These are phyloP conservation scores for Santalum album DNA, from an alignment of 164 flowering plant species.

Conservation along the genomic window DNA sequence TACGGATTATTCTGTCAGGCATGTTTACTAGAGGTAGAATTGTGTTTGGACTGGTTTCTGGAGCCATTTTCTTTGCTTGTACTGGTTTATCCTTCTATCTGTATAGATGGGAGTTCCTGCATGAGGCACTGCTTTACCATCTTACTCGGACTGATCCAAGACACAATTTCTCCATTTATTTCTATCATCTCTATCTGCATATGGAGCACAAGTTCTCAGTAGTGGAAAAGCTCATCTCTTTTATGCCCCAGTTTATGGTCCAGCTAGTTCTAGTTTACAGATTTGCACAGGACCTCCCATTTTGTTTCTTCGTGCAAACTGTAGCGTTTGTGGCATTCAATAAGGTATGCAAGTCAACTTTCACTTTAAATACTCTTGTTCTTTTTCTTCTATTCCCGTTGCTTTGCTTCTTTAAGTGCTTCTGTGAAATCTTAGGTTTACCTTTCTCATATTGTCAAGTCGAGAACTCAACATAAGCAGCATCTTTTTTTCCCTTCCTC, in stretches of 20 bases:
- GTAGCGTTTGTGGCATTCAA: slow-evolving; percentile 95
- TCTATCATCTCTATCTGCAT: slow-evolving; percentile 87
- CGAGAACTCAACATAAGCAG: neutral
- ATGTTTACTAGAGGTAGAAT: slow-evolving; percentile 46
- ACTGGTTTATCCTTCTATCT: slow-evolving; percentile 63
- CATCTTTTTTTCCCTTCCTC: no score
- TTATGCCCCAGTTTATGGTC: slow-evolving; percentile 82
- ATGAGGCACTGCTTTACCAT: slow-evolving; percentile 88
- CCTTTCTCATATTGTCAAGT: neutral
- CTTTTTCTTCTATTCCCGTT: no score
- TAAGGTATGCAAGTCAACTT: slow-evolving; percentile 40
- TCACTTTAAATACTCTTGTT: neutral
- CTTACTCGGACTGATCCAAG: slow-evolving; percentile 97
- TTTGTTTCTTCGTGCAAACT: slow-evolving; percentile 82
- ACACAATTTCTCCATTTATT: slow-evolving; percentile 91
- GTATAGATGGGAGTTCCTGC: slow-evolving; percentile 76
- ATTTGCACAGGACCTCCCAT: slow-evolving; percentile 71
- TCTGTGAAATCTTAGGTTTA: neutral
- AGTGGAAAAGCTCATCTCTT: slow-evolving; percentile 72
- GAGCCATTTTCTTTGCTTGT: slow-evolving; percentile 47
- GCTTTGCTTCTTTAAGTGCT: no score
- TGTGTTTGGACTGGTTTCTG: slow-evolving; percentile 62
- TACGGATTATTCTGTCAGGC: slow-evolving; percentile 24
- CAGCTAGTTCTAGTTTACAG: slow-evolving; percentile 59
- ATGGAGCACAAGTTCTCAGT: slow-evolving; percentile 49